Percentiles rank a stretch among this genome's conserved stretches.
phyloP scores from a whole-genome alignment of 257 asterid genomes.

The Mentha longifolia region DNA sequence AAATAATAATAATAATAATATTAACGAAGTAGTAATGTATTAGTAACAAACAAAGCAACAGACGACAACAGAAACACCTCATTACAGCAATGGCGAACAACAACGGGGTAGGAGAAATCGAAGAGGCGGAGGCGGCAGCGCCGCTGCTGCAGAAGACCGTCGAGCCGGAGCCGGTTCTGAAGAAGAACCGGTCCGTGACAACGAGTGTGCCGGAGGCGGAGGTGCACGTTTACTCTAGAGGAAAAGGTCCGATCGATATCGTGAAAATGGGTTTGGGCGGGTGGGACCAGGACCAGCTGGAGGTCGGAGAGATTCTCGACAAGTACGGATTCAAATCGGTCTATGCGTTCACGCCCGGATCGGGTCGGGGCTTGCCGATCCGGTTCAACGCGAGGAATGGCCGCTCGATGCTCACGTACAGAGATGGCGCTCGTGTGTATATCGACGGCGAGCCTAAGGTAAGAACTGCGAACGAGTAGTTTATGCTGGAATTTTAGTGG shows the following conservation, averaged over 20 bases:
- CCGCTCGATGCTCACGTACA: slow-evolving; percentile 68
- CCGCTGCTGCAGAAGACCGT: slow-evolving; percentile 47
- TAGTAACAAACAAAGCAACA: neutral
- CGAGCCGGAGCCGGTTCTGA: slow-evolving; percentile 30
- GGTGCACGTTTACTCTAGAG: slow-evolving; percentile 66
- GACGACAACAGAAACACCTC: neutral
- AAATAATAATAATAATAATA: no score
- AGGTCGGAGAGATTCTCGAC: slow-evolving; percentile 73
- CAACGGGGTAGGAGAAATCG: slow-evolving; percentile 49
- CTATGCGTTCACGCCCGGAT: slow-evolving; percentile 62
- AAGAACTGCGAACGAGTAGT: neutral
- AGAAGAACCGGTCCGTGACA: slow-evolving; percentile 47
- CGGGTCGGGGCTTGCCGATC: slow-evolving; percentile 78
- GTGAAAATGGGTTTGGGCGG: slow-evolving; percentile 58
- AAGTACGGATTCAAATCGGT: slow-evolving; percentile 67
- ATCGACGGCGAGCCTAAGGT: slow-evolving; percentile 92
- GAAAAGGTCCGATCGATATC: slow-evolving; percentile 82
- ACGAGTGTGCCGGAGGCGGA: slow-evolving; percentile 79
- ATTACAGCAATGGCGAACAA: slow-evolving; percentile 37
- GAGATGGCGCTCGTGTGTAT: slow-evolving; percentile 62
- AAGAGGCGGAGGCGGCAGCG: slow-evolving; percentile 50
- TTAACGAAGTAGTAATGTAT: no score
- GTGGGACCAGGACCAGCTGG: slow-evolving; percentile 89
- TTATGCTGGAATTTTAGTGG: neutral
- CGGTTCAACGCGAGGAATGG: slow-evolving; percentile 78